Conservation (phyloP, 1,284 basidiomycete species). For the Apiotrichum laibachii region DNA sequence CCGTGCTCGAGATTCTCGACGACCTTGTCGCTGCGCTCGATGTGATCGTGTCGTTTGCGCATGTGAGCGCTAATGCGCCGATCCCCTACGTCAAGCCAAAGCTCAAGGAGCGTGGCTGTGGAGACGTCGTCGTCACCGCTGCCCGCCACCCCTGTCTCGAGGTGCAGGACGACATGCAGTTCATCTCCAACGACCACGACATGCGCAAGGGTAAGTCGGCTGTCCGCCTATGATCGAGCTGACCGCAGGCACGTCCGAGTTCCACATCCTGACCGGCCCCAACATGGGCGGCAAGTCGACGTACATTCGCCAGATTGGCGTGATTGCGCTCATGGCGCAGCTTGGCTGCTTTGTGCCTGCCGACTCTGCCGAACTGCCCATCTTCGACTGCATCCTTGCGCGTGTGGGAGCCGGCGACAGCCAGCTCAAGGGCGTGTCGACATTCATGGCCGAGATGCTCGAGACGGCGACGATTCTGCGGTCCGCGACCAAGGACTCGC, state of each 20-base stretch:
- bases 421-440: conserved; percentile 95
- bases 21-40: conserved; percentile 84
- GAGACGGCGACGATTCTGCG: conserved; percentile 88
- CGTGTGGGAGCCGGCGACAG: conserved; percentile 97
- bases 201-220: conserved; percentile 43
- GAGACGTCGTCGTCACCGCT: conserved; percentile 71
- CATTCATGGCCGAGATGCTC: conserved; percentile 99
- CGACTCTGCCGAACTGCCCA: conserved; percentile 74
- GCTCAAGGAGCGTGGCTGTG: conserved; percentile 64
- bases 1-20: conserved; percentile 86
- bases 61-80: conserved; percentile 82
- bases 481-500: conserved; percentile 86
- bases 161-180: conserved; percentile 90
- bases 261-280: conserved; percentile 65
- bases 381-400: conserved; percentile 95
- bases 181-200: conserved; percentile 82
- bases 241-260: conserved; percentile 48
- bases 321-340: conserved; percentile 93
- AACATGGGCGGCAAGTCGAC: conserved; percentile 97
- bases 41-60: conserved; percentile 86
- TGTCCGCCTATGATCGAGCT: too few relatives aligned
- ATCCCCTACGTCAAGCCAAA: conserved; percentile 72
- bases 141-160: conserved; percentile 96
- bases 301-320: conserved; percentile 86
- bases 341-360: conserved; percentile 94